Conservation (phyloP, 192 early-diverging fungal genomes). For the Coemansia sp. region DNA sequence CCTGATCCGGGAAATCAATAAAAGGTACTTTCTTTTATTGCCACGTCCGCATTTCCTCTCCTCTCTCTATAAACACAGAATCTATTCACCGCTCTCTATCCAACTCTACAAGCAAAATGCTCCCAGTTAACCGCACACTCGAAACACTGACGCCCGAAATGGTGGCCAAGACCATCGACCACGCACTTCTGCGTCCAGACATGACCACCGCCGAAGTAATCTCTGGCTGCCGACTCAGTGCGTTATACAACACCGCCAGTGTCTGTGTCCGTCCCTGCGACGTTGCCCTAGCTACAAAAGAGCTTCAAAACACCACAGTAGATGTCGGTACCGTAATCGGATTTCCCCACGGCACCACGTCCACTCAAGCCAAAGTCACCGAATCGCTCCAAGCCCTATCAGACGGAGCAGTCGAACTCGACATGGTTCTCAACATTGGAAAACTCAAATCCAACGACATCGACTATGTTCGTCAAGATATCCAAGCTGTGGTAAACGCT, state of each 20-base stretch:
- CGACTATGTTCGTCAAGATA: constrained; percentile 52
- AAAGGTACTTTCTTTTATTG: too few relatives aligned
- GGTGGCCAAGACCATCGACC: constrained; percentile 61
- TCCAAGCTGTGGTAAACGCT: constrained; percentile 34
- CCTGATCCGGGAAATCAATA: too few relatives aligned
- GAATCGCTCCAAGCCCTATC: constrained; percentile 57
- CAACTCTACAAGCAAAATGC: too few relatives aligned
- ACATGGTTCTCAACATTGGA: constrained; percentile 62
- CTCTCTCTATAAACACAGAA: background rate
- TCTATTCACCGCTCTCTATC: background rate
- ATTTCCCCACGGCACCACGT: constrained; percentile 62
- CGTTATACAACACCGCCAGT: constrained; percentile 54
- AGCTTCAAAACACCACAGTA: constrained; percentile 48
- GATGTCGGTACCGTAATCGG: constrained; percentile 62
- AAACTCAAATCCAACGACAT: constrained; percentile 52
- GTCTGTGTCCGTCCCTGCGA: constrained; percentile 68
- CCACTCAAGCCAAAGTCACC: constrained; percentile 55
- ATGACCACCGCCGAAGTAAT: constrained; percentile 58
- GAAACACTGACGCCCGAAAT: constrained; percentile 54
- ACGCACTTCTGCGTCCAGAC: constrained; percentile 59
- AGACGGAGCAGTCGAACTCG: constrained; percentile 63
- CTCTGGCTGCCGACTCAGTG: constrained; percentile 56
- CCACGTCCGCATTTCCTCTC: background rate
- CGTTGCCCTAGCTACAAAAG: constrained; percentile 49
- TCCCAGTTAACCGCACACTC: constrained; percentile 33